Evolutionary conservation across 305 asterid species (phyloP), one percentile per base, ranked within the genome.

Genomic region (Fraxinus ornus): DNA sequence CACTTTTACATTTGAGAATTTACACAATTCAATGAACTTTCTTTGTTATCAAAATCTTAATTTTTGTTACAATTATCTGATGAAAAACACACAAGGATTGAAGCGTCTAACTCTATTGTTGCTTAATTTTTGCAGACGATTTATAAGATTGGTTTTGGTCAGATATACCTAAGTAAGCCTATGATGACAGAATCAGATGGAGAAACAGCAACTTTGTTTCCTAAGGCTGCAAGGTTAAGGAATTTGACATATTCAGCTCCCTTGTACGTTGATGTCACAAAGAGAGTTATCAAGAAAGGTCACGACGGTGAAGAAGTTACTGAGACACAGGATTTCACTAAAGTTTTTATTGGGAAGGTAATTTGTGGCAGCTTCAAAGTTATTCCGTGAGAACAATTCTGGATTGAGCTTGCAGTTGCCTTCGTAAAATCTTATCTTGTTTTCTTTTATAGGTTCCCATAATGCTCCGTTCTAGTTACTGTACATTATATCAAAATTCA

Each of bases 171-270:
- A 80, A 97, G 99, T 87, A 97, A 97, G 85, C 99, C 99, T 9
- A 97, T 97, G 99, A 95, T 97, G 99, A 97, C 99, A 24, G 99
- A 97, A 84, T 97, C 99, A 33, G 98, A 97, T 86, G 99, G 99
- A 85, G 99, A 97, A 87, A 97, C 98, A 49, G 97, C 97, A 28
- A 97, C 99, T 7, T 87, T 97, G 91, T 97, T 93, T 88, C 99
- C 99, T 21, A 97, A 97, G 86, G 99, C 99, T 84, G 98, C 99
- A 52, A 93, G 99, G 90, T 86, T 97, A 81, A 93, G 99, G 86
- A 97, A 97, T 80, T 89, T 97, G 86, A 97, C 99, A 5, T 97
- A 97, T 84, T 97, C 99, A 74, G 98, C 99, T 24, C 99, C 99
- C 13, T 83, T 97, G 86, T 97, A 97, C 9, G 99, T 97, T 21